phyloP scores from a whole-genome alignment of 768 basidiomycete genomes.

The Suillus luteus region DNA sequence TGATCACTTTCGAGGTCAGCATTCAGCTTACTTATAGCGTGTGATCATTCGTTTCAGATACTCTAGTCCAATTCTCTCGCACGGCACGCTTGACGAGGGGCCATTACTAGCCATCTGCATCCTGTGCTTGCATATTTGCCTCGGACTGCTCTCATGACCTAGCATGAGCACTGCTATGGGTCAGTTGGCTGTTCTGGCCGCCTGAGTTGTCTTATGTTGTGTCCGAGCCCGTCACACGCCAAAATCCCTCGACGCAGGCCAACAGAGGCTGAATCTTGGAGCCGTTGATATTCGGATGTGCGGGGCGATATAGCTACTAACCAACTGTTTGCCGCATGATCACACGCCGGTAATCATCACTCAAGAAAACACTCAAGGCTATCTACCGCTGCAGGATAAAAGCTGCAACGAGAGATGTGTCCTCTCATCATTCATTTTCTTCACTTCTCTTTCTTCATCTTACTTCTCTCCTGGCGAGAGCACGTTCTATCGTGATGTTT shows the following conservation, averaged over 20 bases:
- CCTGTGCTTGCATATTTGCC: neutral
- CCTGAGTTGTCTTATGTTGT: neutral
- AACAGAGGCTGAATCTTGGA: neutral
- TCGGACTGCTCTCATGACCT: neutral
- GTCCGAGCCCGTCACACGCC: neutral
- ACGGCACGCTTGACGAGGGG: neutral
- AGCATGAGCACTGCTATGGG: neutral
- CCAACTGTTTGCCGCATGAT: neutral
- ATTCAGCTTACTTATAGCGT: neutral
- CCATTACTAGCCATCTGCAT: neutral
- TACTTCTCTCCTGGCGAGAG: neutral
- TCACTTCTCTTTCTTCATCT: neutral
- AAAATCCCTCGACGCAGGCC: neutral
- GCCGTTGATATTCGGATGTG: neutral
- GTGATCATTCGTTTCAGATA: neutral
- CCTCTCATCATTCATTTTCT: neutral
- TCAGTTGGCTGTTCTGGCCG: neutral
- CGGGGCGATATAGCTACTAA: neutral
- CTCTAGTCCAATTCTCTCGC: neutral
- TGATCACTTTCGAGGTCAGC: neutral
- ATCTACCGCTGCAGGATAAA: neutral
- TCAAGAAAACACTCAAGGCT: neutral
- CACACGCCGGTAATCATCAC: neutral
- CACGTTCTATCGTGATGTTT: slow-evolving; percentile 16
- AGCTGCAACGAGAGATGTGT: neutral